A percentile compares a stretch with the other conserved stretches of the same genome.
Conservation (phyloP, 1,284 basidiomycete species). For the Amylostereum areolatum region DNA sequence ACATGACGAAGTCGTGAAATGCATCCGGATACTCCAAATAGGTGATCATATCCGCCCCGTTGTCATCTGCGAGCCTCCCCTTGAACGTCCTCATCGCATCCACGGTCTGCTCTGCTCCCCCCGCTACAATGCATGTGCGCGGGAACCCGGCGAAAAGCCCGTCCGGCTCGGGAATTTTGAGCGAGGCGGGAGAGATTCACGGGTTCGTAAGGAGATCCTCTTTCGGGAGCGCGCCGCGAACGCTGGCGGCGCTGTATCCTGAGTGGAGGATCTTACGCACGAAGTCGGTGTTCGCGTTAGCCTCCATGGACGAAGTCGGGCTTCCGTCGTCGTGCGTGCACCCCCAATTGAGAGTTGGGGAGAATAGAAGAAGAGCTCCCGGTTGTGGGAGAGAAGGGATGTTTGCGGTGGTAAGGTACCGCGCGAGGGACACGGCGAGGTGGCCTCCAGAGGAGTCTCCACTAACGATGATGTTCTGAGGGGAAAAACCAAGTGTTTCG, state of each 20-base stretch:
- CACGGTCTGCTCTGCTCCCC: slow-evolving; percentile 24
- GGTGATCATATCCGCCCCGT: slow-evolving; percentile 18
- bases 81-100: slow-evolving; percentile 22
- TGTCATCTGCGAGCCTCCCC: slow-evolving; percentile 21
- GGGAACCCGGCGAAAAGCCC: slow-evolving; percentile 26
- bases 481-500: slow-evolving; percentile 27
- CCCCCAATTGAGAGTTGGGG: slow-evolving; percentile 33
- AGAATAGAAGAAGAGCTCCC: slow-evolving; percentile 31
- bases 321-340: too few species aligned
- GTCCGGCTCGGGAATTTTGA: slow-evolving; percentile 12
- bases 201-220: background rate
- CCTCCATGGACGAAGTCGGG: too few species aligned
- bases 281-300: too few species aligned
- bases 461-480: slow-evolving; percentile 38
- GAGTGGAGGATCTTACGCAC: too few species aligned
- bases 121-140: slow-evolving; percentile 25
- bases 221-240: slow-evolving; percentile 6
- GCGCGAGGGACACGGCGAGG: slow-evolving; percentile 29
- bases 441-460: slow-evolving; percentile 53
- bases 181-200: slow-evolving; percentile 4
- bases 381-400: slow-evolving; percentile 20
- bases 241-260: too few species aligned
- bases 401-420: slow-evolving; percentile 18
- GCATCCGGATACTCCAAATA: slow-evolving; percentile 24
- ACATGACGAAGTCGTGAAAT: slow-evolving; percentile 21